Evolutionary conservation across 2,329 filamentous ascomycete genomes (phyloP).

Genomic region (Cercospora brassicicola): DNA sequence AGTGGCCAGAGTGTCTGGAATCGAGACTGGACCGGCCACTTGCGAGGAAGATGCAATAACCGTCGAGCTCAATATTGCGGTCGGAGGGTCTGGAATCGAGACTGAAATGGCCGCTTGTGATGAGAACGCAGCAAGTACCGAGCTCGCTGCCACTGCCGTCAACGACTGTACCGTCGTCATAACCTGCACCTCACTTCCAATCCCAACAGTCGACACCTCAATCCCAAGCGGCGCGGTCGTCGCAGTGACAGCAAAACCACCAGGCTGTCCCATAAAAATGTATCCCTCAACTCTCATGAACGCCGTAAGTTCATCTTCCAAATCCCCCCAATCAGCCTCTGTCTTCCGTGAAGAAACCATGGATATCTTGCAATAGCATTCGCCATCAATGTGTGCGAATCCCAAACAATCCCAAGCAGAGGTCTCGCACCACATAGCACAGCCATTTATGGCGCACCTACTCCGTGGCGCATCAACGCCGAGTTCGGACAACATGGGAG

Average conservation of each 20-base stretch:
- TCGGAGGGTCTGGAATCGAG: neutral
- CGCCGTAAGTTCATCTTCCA: neutral
- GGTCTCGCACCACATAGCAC: neutral
- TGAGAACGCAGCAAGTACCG: neutral
- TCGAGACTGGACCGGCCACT: no score
- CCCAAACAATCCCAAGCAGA: neutral
- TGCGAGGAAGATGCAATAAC: neutral
- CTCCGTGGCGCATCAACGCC: neutral
- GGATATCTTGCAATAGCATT: neutral
- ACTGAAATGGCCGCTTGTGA: neutral
- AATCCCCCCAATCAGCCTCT: neutral
- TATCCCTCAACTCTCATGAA: neutral
- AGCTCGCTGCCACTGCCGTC: neutral
- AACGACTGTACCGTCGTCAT: neutral
- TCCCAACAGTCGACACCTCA: neutral
- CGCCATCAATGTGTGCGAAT: neutral
- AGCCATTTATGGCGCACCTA: neutral
- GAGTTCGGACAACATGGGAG: neutral
- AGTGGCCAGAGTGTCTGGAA: no score
- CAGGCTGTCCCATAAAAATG: neutral
- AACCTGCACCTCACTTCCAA: neutral
- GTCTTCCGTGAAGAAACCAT: neutral
- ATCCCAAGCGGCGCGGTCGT: neutral
- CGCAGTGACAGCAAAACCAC: neutral
- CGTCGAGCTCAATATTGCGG: neutral